phyloP scores from a whole-genome alignment of 441 rosid genomes.

The Populus hybrid region DNA sequence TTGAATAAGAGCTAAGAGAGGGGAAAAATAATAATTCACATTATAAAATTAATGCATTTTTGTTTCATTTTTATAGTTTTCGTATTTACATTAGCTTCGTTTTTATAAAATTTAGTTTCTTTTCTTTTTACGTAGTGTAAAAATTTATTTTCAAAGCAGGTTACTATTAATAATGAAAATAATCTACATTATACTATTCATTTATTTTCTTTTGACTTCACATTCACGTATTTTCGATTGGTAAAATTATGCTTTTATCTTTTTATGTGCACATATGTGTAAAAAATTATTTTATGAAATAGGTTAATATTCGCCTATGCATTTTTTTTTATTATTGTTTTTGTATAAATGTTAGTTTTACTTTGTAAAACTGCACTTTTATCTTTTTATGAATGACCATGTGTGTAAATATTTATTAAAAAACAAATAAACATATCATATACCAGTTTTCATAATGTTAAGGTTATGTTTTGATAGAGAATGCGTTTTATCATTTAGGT shows the following conservation, averaged over 20 bases:
- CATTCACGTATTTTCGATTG: not conserved
- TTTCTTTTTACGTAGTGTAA: too few species aligned
- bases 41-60: not conserved
- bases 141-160: not conserved
- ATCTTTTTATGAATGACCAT: too few species aligned
- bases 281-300: too few species aligned
- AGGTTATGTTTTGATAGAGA: not conserved
- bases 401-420: not conserved
- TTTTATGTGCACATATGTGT: not conserved
- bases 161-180: too few species aligned
- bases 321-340: too few species aligned
- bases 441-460: not conserved
- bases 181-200: too few species aligned
- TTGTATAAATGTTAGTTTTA: not conserved
- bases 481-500: not conserved
- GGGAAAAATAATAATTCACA: not conserved
- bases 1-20: not conserved
- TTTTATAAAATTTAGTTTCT: too few species aligned
- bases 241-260: too few species aligned
- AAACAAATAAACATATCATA: too few species aligned
- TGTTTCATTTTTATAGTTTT: too few species aligned
- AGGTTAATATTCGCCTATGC: not conserved
- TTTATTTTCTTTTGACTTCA: too few species aligned
- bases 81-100: not conserved
- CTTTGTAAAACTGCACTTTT: too few species aligned